Percentiles rank a stretch among this genome's conserved stretches.
Evolutionary conservation across 495 filamentous ascomycete species (phyloP).

Genomic region (Penicillium manginii): DNA sequence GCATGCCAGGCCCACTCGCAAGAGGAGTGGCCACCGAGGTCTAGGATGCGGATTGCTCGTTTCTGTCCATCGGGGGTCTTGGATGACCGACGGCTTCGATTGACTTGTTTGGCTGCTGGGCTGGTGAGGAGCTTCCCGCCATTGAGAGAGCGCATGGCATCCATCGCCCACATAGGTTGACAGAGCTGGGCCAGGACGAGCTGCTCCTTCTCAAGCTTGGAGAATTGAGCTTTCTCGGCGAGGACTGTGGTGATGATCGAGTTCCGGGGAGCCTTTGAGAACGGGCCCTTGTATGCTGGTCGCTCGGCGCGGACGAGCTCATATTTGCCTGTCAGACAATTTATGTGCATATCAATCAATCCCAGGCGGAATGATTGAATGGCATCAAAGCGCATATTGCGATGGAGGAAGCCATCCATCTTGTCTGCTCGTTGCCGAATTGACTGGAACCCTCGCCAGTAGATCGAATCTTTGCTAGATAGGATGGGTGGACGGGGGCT

Average conservation of each 20-base stretch:
- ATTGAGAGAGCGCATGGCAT: conserved; percentile 74
- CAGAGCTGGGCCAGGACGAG: conserved; percentile 77
- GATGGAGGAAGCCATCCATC: conserved; percentile 80
- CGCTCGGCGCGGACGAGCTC: conserved; percentile 56
- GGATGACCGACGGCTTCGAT: conserved; percentile 8
- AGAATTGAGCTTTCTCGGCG: conserved; percentile 52
- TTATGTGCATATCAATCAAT: conserved; percentile 63
- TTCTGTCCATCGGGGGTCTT: conserved; percentile 9
- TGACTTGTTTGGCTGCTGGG: conserved; percentile 66
- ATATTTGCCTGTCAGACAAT: conserved; percentile 78
- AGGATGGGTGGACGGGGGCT: conserved; percentile 37
- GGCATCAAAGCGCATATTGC: conserved; percentile 84
- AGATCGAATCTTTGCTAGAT: conserved; percentile 73
- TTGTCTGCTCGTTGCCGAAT: conserved; percentile 59
- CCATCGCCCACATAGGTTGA: conserved; percentile 77
- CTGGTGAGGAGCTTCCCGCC: conserved; percentile 80
- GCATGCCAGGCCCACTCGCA: conserved; percentile 97
- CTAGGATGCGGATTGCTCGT: conserved; percentile 66
- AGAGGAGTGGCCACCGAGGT: conserved; percentile 81
- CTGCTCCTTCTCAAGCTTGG: conserved; percentile 71
- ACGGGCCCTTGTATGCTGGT: conserved; percentile 53
- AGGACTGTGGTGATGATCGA: conserved; percentile 44
- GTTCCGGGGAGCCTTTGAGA: conserved; percentile 57
- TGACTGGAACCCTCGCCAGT: conserved; percentile 86
- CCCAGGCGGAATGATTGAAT: conserved; percentile 79